These are phyloP conservation scores for Reutealis trisperma DNA, from an alignment of 345 rosid genomes.

Conservation along the genomic window DNA sequence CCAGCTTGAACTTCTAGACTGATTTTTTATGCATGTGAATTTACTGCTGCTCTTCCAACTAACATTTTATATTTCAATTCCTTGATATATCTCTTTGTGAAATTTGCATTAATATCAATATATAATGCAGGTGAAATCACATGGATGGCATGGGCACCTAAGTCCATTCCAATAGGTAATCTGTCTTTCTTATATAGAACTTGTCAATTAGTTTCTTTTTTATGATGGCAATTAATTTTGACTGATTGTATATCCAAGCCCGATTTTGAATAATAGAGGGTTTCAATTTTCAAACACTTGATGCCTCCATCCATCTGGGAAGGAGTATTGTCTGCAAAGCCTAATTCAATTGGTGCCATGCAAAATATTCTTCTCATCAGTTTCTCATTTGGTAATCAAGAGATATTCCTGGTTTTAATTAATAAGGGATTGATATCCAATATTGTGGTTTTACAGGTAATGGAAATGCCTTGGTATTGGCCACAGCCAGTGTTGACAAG, in stretches of 20 bases:
- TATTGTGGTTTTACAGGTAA: constrained; percentile 49
- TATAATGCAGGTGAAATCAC: constrained; percentile 76
- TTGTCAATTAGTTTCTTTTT: not conserved
- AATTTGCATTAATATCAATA: constrained; percentile 5
- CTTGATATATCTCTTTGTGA: not conserved
- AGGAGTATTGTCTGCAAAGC: no score
- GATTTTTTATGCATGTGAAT: not conserved
- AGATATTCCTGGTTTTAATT: not conserved
- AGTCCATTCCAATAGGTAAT: constrained; percentile 63
- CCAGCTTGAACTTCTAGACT: not conserved
- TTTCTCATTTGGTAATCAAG: not conserved
- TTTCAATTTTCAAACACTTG: not conserved
- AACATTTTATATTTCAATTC: no score
- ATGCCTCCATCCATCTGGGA: not conserved
- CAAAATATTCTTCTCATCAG: not conserved
- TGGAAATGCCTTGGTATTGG: constrained; percentile 50
- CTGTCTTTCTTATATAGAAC: not conserved
- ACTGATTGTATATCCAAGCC: not conserved
- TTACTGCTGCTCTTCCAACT: not conserved
- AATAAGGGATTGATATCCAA: not conserved
- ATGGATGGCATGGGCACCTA: constrained; percentile 77
- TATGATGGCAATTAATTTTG: not conserved
- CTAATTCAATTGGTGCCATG: not conserved
- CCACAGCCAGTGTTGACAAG: constrained; percentile 78
- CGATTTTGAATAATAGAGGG: not conserved